Base-by-base conservation (phyloP, 1,139 yeast species). In the Geotrichum reessii region DNA sequence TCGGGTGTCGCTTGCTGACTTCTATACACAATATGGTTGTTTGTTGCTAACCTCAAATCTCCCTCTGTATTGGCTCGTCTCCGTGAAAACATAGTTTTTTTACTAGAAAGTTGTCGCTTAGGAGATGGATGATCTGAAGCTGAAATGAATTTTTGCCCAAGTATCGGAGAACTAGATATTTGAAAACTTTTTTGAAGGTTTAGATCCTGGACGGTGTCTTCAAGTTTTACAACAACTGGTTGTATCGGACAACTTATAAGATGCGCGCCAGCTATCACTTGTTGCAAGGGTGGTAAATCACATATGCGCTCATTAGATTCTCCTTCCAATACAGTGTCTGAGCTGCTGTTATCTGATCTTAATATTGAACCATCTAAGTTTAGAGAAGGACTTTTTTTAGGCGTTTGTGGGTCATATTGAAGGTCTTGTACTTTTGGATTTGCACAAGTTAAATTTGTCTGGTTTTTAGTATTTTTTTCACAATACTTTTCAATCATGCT, bases 121-220 rank as follows among this genome's bases (percentile, higher is more conserved):
- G 56, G 53, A n/a, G 44, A 44, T 3, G 33, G 17, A 2, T 31
- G 14, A 17, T 27, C 52, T 24, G 28, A 24, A 12, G 50, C 53
- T 9, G 56, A 25, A 8, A 24, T 24, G 8, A 50, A 49, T 31
- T 48, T 22, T 21, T 25, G 51, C 22, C 14, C 27, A 46, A 14
- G 27, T 25, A 17, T 24, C 31, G 21, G 9, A n/a, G 22, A 21
- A 28, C n/a, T 11, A 4, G 47, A 21, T 17, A 57, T 48, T 17
- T 49, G 44, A 31, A 57, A 53, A 4, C 25, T 48, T 7, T 47
- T 2, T 1, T 33, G 19, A 5, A 53, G 11, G 7, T 52, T 48
- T 2, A 57, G 50, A 25, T 57, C 59, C 24, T 57, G 53, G 19
- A 57, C 54, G 8, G 59, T 57, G 27, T 57, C 59, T 50, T 57